Evolutionary conservation across 305 asterid genomes (phyloP).

Genomic region (Solanum hybrid): DNA sequence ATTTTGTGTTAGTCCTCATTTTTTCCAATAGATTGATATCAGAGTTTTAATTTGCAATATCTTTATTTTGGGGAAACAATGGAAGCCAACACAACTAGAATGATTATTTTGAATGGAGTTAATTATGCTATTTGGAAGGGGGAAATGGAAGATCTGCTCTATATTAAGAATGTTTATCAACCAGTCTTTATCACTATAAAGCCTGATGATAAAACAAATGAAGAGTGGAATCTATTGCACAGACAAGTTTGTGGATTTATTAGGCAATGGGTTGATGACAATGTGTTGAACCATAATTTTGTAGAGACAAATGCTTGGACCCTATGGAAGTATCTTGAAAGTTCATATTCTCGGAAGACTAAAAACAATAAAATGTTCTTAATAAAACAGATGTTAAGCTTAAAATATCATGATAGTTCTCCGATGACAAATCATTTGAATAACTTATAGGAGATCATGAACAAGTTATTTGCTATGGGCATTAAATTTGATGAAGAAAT

Average conservation of each 20-base stretch:
- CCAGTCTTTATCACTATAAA: background rate
- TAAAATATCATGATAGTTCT: background rate
- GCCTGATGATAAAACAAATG: background rate
- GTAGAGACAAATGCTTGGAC: background rate
- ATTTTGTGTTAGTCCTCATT: background rate
- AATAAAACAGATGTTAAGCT: background rate
- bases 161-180: background rate
- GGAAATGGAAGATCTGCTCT: background rate
- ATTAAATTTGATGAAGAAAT: background rate
- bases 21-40: background rate
- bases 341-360: background rate
- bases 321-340: background rate
- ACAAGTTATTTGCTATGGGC: background rate
- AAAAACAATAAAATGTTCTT: background rate
- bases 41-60: background rate
- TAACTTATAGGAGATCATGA: background rate
- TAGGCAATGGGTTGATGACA: background rate
- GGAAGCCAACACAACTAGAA: background rate
- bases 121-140: background rate
- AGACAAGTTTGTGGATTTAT: background rate
- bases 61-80: background rate
- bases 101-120: background rate
- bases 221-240: background rate
- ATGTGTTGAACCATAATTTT: background rate
- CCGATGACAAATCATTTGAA: background rate